Conservation (phyloP, 371 early-diverging fungal genomes). For the Chytridium lagenaria region DNA sequence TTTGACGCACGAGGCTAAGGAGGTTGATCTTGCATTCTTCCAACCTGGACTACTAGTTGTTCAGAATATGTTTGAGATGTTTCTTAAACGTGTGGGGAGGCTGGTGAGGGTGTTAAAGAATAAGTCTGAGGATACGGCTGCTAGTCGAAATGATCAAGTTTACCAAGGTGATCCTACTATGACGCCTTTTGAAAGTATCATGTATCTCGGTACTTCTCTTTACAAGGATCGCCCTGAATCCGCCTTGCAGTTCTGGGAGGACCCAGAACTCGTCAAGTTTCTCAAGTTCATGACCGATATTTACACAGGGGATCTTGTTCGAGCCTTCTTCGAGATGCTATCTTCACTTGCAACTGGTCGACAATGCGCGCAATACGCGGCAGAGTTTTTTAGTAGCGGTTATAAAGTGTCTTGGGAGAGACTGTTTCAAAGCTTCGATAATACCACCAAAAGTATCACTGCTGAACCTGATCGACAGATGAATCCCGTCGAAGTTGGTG, state of each 20-base stretch:
- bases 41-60: slow-evolving; percentile 40
- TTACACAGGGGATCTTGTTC: slow-evolving; percentile 51
- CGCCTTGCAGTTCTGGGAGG: slow-evolving; percentile 79
- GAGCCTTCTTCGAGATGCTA: slow-evolving; percentile 75
- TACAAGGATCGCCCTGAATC: slow-evolving; percentile 76
- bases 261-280: slow-evolving; percentile 66
- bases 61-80: slow-evolving; percentile 24
- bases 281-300: slow-evolving; percentile 74
- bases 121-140: slow-evolving; percentile 33
- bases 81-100: slow-evolving; percentile 29
- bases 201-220: slow-evolving; percentile 44
- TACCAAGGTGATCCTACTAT: not conserved
- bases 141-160: not conserved
- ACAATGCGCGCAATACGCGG: slow-evolving; percentile 64
- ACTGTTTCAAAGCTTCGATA: slow-evolving; percentile 46
- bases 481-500: slow-evolving; percentile 63
- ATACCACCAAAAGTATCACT: slow-evolving; percentile 35
- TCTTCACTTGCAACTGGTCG: slow-evolving; percentile 73
- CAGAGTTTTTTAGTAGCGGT: slow-evolving; percentile 44
- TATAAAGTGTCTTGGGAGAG: slow-evolving; percentile 44
- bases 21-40: slow-evolving; percentile 31
- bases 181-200: slow-evolving; percentile 23
- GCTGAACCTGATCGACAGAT: slow-evolving; percentile 53
- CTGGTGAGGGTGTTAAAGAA: slow-evolving; percentile 32
- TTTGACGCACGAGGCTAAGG: not conserved